Conservation (phyloP, 1,284 basidiomycete genomes). For the Meripilus lineatus region DNA sequence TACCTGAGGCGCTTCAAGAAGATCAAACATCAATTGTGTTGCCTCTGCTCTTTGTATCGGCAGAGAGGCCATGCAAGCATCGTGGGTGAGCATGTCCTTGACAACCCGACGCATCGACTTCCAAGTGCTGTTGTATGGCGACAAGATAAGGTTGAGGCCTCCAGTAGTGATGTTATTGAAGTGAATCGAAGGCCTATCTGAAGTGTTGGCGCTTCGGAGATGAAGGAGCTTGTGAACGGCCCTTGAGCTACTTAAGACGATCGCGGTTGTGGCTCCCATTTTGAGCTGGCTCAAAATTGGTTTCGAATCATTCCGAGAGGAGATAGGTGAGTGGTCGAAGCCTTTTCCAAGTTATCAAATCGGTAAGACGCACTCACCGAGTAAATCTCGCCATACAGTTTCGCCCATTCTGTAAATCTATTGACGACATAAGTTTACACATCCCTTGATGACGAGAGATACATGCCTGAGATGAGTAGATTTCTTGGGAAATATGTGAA, state of each 20-base stretch:
- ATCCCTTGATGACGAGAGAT: no score
- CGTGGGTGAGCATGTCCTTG: background rate
- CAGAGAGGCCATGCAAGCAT: slow-evolving; percentile 12
- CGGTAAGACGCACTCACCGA: slow-evolving; percentile 13
- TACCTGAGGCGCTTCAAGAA: slow-evolving; percentile 24
- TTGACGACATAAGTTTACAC: no score
- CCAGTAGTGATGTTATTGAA: slow-evolving; percentile 19
- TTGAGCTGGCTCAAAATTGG: slow-evolving; percentile 15
- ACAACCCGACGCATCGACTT: slow-evolving; percentile 1
- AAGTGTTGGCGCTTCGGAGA: slow-evolving; percentile 16
- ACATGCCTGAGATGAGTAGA: background rate
- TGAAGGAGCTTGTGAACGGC: slow-evolving; percentile 28
- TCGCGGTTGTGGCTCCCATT: slow-evolving; percentile 18
- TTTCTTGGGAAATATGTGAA: slow-evolving; percentile 7
- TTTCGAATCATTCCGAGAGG: background rate
- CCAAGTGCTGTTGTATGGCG: background rate
- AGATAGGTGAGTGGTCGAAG: background rate
- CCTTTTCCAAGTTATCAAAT: background rate
- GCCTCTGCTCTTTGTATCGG: slow-evolving; percentile 24
- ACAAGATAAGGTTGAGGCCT: slow-evolving; percentile 12
- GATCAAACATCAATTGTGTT: slow-evolving; percentile 9
- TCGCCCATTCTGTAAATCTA: slow-evolving; percentile 19
- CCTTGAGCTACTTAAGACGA: slow-evolving; percentile 24
- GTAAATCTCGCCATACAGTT: slow-evolving; percentile 19
- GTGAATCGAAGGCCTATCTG: slow-evolving; percentile 19